Percentiles rank a stretch among this genome's conserved stretches.
Conservation (phyloP, 352 stramenopile genomes). For the Pythium guiyangense region DNA sequence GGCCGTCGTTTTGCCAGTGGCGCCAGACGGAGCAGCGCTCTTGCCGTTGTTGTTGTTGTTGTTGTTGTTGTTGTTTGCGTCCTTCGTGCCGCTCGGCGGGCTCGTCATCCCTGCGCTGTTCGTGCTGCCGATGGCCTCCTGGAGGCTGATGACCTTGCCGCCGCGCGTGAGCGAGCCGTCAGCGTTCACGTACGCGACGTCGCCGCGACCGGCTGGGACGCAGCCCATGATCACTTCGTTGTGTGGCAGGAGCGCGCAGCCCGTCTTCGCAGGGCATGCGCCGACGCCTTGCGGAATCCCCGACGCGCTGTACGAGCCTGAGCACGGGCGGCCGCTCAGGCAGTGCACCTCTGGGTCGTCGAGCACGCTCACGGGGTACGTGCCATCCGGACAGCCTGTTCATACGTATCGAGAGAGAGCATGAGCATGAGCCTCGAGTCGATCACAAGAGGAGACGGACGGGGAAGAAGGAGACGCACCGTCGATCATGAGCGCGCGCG, state of each 20-base stretch:
- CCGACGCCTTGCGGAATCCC: slow-evolving; percentile 46
- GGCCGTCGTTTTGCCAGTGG: not conserved
- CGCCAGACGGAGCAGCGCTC: not conserved
- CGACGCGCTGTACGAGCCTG: slow-evolving; percentile 46
- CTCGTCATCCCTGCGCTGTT: slow-evolving; percentile 16
- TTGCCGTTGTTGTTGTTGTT: slow-evolving; percentile 1
- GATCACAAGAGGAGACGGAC: not conserved
- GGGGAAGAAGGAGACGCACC: not conserved
- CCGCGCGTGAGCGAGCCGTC: slow-evolving; percentile 56
- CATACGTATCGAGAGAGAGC: slow-evolving; percentile 1
- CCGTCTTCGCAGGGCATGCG: slow-evolving; percentile 42
- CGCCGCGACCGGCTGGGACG: slow-evolving; percentile 33
- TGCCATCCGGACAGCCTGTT: slow-evolving; percentile 36
- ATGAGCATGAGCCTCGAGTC: not conserved
- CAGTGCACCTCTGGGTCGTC: slow-evolving; percentile 51
- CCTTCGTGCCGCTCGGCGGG: not conserved
- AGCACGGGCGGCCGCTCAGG: slow-evolving; percentile 46
- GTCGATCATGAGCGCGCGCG: slow-evolving; percentile 13
- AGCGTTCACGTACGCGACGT: slow-evolving; percentile 68
- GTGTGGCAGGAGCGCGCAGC: slow-evolving; percentile 54
- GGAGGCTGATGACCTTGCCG: slow-evolving; percentile 25
- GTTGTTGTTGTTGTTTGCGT: slow-evolving; percentile 9
- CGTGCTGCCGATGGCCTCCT: not conserved
- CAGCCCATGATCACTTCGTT: slow-evolving; percentile 68
- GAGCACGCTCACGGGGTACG: slow-evolving; percentile 64